Conservation (phyloP, 2,329 filamentous ascomycete species). For the Nakataea oryzae region DNA sequence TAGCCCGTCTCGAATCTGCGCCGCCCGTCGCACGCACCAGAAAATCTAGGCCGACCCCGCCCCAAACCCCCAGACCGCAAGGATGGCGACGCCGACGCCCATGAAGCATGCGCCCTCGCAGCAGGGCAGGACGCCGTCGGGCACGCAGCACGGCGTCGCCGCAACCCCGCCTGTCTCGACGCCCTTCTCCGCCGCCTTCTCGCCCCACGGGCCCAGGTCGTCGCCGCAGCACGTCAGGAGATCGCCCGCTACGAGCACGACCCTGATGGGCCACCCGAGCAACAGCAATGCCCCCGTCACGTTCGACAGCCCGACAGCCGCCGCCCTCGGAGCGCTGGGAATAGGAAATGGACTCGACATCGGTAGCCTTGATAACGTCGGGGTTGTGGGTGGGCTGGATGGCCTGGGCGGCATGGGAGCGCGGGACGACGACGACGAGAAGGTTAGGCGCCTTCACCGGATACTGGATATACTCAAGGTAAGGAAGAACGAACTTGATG, state of each 20-base stretch:
- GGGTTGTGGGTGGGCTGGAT: constrained; percentile 32
- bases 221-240: constrained; percentile 57
- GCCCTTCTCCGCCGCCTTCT: constrained; percentile 54
- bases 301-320: constrained; percentile 55
- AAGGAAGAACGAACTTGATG: constrained; percentile 12
- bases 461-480: constrained; percentile 41
- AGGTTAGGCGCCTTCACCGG: constrained; percentile 39
- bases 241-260: constrained; percentile 44
- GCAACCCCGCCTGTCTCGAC: constrained; percentile 58
- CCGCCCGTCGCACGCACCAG: not conserved
- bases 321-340: constrained; percentile 46
- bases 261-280: constrained; percentile 33
- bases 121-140: constrained; percentile 39
- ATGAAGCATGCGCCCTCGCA: constrained; percentile 39
- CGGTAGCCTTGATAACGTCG: constrained; percentile 35
- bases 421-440: constrained; percentile 37
- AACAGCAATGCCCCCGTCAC: constrained; percentile 33
- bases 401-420: constrained; percentile 28
- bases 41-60: too few species aligned
- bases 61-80: not conserved
- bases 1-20: not conserved
- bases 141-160: constrained; percentile 32
- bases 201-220: constrained; percentile 44
- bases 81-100: constrained; percentile 40
- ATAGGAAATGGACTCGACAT: constrained; percentile 42